Base-by-base conservation (phyloP, 2,329 filamentous ascomycete genomes). In the Monascus ruber region DNA sequence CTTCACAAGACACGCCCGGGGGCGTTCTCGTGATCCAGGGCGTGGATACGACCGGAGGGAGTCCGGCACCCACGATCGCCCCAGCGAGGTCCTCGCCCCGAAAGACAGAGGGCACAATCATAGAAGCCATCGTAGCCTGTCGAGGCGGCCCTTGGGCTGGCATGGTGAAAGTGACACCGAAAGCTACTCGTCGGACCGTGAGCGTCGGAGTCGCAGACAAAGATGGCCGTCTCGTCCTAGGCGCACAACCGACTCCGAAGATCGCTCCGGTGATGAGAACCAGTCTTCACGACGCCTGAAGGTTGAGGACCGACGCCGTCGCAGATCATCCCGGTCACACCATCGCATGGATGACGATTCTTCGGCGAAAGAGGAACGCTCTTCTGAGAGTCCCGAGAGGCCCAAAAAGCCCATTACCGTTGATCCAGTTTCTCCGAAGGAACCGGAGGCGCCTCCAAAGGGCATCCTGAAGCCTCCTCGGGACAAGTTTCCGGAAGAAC, bases 381-480 rank as follows among this genome's bases (percentile, higher is more conserved):
- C 39, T n/a, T 48, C 46, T 11, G 46, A 43, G 37, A 47, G 38
- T 36, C 48, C 38, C 28, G 55, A 58, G 8, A 46, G 49, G 6
- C 25, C 42, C 7, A 51, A 46, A 31, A 62, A 49, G 47, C 45
- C 42, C 26, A 46, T 48, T 38, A 51, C 42, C 35, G 58, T 50
- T 11, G 60, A 54, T 4, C 49, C 48, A 10, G 47, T 46, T 6
- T 35, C 41, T 4, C 41, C 47, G 2, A 66, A 70, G 17, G 81
- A 85, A 11, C 72, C 74, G 32, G 83, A 84, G 47, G 74, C 77
- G 11, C 59, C 65, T 3, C 75, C 85, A 42, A 91, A 83, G 60
- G 81, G 87, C 10, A 96, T 96, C 41, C 70, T 96, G 33, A 91
- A 93, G 60, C 74, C 77, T 39, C 88, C 89, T 1, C 86, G 79